phyloP scores from a whole-genome alignment of 805 yeast genomes.

The Lipomyces orientalis region DNA sequence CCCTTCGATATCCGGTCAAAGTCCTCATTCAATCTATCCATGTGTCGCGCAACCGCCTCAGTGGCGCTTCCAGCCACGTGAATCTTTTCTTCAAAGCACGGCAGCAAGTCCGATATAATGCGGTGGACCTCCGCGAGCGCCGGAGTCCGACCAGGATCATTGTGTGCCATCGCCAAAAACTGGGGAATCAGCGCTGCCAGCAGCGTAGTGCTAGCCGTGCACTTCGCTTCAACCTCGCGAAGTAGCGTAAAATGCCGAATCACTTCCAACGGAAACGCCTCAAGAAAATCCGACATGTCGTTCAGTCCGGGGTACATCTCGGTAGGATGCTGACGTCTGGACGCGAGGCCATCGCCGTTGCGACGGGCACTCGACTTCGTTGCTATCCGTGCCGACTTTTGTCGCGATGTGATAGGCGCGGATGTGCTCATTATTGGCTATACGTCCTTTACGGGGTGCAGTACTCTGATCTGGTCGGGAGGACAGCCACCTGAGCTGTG shows the following conservation, averaged over 20 bases:
- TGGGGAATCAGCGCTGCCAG: constrained; percentile 60
- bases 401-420: constrained; percentile 17
- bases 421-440: constrained; percentile 11
- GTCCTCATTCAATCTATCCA: constrained; percentile 77
- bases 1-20: constrained; percentile 72
- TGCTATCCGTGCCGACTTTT: constrained; percentile 31
- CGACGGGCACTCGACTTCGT: constrained; percentile 21
- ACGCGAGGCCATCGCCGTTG: constrained; percentile 1
- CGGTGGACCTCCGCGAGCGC: constrained; percentile 48
- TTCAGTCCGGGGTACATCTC: constrained; percentile 82
- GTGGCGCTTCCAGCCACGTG: constrained; percentile 93
- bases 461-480: background rate
- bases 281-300: constrained; percentile 88
- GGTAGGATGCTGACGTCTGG: constrained; percentile 18
- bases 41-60: constrained; percentile 71
- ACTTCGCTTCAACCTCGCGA: constrained; percentile 94
- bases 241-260: constrained; percentile 83
- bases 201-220: constrained; percentile 73
- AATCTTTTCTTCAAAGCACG: constrained; percentile 95
- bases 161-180: constrained; percentile 47
- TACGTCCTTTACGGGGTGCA: background rate
- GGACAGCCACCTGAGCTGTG: background rate
- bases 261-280: constrained; percentile 84
- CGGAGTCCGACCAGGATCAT: constrained; percentile 42
- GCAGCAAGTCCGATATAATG: constrained; percentile 71